phyloP scores from a whole-genome alignment of 192 early-diverging fungal genomes.

The Ambispora gerdemannii region DNA sequence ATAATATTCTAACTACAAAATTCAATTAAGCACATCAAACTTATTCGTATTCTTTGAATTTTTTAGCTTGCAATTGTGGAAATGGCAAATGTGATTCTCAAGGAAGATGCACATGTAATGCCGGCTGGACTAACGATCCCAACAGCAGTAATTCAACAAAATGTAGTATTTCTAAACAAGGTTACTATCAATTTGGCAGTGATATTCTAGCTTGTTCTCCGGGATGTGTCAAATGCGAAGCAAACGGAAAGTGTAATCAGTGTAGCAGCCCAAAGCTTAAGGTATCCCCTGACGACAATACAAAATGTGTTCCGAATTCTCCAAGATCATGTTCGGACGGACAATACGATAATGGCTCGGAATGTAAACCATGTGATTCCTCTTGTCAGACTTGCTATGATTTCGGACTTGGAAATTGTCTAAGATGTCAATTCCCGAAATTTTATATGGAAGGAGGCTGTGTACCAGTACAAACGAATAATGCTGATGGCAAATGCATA shows the following conservation, averaged over 20 bases:
- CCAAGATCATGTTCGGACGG: not conserved
- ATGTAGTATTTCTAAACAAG: not conserved
- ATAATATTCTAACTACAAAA: not conserved
- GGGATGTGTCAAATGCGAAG: not conserved
- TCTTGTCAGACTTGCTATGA: not conserved
- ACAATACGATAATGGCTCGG: not conserved
- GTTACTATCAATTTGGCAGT: not conserved
- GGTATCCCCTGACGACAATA: not conserved
- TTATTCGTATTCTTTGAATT: not conserved
- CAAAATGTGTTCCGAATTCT: not conserved
- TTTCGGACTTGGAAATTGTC: not conserved
- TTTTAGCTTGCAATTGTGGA: conserved; percentile 8
- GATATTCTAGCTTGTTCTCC: not conserved
- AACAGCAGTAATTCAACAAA: not conserved
- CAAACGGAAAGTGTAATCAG: not conserved
- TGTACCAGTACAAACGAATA: not conserved
- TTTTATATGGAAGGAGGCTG: not conserved
- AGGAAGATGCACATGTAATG: conserved; percentile 13
- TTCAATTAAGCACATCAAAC: not conserved
- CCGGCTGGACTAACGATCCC: not conserved
- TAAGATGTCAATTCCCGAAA: not conserved
- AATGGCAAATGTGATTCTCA: not conserved
- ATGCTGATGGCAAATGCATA: not conserved
- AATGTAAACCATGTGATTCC: not conserved
- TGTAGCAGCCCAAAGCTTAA: not conserved